Evolutionary conservation across 768 basidiomycete genomes (phyloP).

Genomic region (Termitomyces sp.): DNA sequence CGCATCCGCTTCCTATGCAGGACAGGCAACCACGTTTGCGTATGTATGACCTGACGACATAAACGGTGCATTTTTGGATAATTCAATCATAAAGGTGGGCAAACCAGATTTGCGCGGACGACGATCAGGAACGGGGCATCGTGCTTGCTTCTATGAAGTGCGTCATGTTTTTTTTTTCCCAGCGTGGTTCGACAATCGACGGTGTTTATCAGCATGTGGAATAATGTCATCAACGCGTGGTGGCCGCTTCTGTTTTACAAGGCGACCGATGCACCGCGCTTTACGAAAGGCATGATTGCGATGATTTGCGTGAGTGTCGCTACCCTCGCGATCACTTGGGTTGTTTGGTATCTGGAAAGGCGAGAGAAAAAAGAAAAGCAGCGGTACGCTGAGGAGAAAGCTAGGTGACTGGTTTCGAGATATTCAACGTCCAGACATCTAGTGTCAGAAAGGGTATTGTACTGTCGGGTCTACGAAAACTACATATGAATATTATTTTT

Average conservation of each 20-base stretch:
- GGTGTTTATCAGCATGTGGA: constrained; percentile 48
- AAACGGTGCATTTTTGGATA: neutral
- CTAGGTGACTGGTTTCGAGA: neutral
- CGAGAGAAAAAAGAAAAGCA: constrained; percentile 18
- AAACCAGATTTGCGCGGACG: constrained; percentile 70
- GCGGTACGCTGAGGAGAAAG: neutral
- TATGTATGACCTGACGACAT: constrained; percentile 23
- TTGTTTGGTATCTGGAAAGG: constrained; percentile 52
- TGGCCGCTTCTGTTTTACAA: constrained; percentile 70
- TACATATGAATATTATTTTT: neutral
- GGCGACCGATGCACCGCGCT: constrained; percentile 66
- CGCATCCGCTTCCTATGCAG: constrained; percentile 64
- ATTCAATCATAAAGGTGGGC: constrained; percentile 50
- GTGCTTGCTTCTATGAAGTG: constrained; percentile 78
- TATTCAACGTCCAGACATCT: too few relatives aligned
- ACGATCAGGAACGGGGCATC: constrained; percentile 62
- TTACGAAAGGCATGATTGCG: constrained; percentile 63
- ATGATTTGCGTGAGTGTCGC: constrained; percentile 56
- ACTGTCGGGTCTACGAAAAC: neutral
- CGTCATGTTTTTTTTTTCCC: constrained; percentile 5
- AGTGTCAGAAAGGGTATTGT: neutral
- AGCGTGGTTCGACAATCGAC: neutral
- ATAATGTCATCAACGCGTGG: constrained; percentile 64
- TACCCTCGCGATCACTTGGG: constrained; percentile 49
- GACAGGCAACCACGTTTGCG: constrained; percentile 76